Percentiles rank a stretch among this genome's conserved stretches.
phyloP scores from a whole-genome alignment of 225 moss, liverwort and hornwort species.

The Anthoceros angustus region DNA sequence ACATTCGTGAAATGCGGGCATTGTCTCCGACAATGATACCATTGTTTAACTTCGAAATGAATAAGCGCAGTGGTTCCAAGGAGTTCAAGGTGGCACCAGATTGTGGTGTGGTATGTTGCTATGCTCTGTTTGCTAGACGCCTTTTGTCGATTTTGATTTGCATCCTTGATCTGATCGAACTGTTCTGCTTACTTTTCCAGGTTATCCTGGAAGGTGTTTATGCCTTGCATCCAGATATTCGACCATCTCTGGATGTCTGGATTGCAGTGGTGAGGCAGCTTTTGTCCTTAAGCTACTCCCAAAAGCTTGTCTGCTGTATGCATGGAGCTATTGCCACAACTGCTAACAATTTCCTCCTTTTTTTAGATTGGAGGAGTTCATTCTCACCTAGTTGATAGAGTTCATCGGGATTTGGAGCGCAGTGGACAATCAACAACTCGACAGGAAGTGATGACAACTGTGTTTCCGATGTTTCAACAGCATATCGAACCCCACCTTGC shows the following conservation, averaged over 20 bases:
- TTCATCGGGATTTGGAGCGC: conserved; percentile 59
- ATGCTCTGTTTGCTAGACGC: conserved; percentile 9
- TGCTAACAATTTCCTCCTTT: neutral
- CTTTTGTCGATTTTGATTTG: conserved; percentile 7
- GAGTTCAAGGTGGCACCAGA: conserved; percentile 57
- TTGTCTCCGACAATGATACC: conserved; percentile 55
- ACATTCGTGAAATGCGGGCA: conserved; percentile 53
- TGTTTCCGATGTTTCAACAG: conserved; percentile 76
- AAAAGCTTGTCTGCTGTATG: neutral
- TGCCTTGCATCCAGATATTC: conserved; percentile 66
- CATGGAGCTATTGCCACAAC: neutral
- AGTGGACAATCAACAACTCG: conserved; percentile 43
- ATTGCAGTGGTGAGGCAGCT: conserved; percentile 49
- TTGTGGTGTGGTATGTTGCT: conserved; percentile 60
- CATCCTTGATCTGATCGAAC: neutral
- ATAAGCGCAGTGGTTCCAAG: conserved; percentile 49
- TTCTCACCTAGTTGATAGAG: conserved; percentile 68
- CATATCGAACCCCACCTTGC: conserved; percentile 75
- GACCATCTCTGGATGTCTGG: conserved; percentile 67
- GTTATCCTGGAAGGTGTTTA: conserved; percentile 75
- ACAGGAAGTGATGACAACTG: conserved; percentile 79
- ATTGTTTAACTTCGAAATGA: conserved; percentile 60
- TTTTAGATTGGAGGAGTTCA: conserved; percentile 71
- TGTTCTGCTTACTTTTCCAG: conserved; percentile 18
- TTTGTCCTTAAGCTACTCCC: neutral